Base-by-base conservation (phyloP, 2,329 filamentous ascomycete genomes). In the Dothiorella sarmentorum region DNA sequence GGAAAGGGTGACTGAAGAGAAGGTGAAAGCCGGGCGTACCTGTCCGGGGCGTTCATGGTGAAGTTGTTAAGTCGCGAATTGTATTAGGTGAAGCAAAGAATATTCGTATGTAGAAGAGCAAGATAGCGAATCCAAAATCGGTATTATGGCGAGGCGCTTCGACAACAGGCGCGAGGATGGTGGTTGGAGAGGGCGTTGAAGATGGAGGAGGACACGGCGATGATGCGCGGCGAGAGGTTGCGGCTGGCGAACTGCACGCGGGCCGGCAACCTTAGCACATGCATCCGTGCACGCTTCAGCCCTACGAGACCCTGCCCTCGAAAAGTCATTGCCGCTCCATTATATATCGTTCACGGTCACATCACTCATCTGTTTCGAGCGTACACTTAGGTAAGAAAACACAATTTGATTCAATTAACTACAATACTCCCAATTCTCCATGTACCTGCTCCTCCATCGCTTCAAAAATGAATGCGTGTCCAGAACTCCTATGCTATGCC, bases 1-100 rank as follows among this genome's bases (percentile, higher is more conserved):
- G 37, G 17, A 18, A 51, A 20, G 40, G 42, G 57, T n/a, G 56
- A 44, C 22, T 35, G 9, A 47, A 37, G 38, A 47, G 49, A 26
- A 24, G 18, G 13, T 43, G 37, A 35, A 31, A 45, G 31, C 24
- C n/a, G 20, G 42, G 64, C 69, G 18, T 69, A 72, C 71, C 71
- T 68, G 58, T 73, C 71, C 45, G 71, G 71, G 40, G 71, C 71
- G 68, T 73, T 73, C 71, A 73, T 73, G 3, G 27, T 31, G 10
- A 13, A 31, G 4, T 9, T 70, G 43, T 26, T n/a, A n/a, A 13
- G n/a, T 2, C 9, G 35, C 24, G 49, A 27, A n/a, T 18, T 6
- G 18, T 22, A 37, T 51, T 52, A 38, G 17, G 49, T 53, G 49
- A 29, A 31, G 15, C 17, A n/a, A 20, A 27, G 29, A 29, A 10